These are phyloP conservation scores for Parasitella parasitica DNA, from an alignment of 371 early-diverging fungal species.

Conservation along the genomic window DNA sequence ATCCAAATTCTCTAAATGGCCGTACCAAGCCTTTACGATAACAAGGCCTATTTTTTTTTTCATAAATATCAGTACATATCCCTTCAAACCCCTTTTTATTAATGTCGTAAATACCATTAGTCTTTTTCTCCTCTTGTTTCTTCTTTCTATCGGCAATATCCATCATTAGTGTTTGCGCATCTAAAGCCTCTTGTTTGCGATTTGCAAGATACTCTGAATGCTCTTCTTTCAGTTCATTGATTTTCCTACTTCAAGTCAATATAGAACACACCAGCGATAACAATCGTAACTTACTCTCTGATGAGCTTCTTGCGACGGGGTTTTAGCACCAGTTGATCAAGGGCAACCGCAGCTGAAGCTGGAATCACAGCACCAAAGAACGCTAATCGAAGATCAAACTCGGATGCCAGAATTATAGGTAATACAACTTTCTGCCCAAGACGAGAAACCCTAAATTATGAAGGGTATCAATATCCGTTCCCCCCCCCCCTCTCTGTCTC, in stretches of 20 bases:
- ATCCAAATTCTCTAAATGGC: conserved; percentile 60
- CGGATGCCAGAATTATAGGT: conserved; percentile 79
- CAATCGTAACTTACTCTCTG: conserved; percentile 49
- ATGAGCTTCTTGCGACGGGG: conserved; percentile 67
- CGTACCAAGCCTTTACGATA: conserved; percentile 87
- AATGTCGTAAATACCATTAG: conserved; percentile 44
- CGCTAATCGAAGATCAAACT: conserved; percentile 68
- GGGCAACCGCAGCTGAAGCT: conserved; percentile 53
- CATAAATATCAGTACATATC: not conserved
- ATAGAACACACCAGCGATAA: not conserved
- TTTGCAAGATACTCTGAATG: conserved; percentile 74
- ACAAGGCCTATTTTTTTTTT: conserved; percentile 62
- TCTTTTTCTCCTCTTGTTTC: conserved; percentile 64
- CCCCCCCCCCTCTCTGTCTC: not conserved
- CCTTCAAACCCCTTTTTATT: not conserved
- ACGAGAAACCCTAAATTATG: conserved; percentile 61
- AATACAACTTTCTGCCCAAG: conserved; percentile 82
- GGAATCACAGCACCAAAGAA: conserved; percentile 72
- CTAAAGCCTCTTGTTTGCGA: conserved; percentile 77
- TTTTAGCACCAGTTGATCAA: conserved; percentile 69
- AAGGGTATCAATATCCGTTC: not conserved
- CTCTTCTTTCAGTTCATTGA: conserved; percentile 70
- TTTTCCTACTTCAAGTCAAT: conserved; percentile 48
- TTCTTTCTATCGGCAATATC: conserved; percentile 69
- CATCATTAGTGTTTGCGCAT: conserved; percentile 72